These are phyloP conservation scores for Calonectria crousiana DNA, from an alignment of 2,329 filamentous ascomycete species.

Conservation along the genomic window DNA sequence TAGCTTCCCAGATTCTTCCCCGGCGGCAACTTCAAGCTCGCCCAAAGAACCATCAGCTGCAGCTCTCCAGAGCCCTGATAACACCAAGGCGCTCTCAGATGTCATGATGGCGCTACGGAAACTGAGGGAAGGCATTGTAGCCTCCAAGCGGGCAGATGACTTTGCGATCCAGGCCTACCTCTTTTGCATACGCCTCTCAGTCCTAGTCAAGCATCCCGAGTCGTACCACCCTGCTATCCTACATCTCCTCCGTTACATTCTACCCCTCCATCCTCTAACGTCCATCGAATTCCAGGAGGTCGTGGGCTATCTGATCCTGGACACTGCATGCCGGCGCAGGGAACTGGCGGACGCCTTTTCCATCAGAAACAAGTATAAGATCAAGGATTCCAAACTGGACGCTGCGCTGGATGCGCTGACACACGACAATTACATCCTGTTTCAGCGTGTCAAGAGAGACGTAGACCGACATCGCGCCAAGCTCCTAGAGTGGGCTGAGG, in stretches of 20 bases:
- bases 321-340: slow-evolving; percentile 86
- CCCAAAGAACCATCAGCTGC: slow-evolving; percentile 29
- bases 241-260: slow-evolving; percentile 80
- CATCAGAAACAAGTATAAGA: slow-evolving; percentile 70
- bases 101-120: slow-evolving; percentile 90
- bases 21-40: slow-evolving; percentile 8
- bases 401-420: slow-evolving; percentile 76
- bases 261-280: slow-evolving; percentile 75
- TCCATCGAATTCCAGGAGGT: slow-evolving; percentile 83
- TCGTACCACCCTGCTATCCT: slow-evolving; percentile 91
- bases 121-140: slow-evolving; percentile 89
- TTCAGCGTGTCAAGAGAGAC: slow-evolving; percentile 76
- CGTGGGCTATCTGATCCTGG: slow-evolving; percentile 83
- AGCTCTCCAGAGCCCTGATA: slow-evolving; percentile 44
- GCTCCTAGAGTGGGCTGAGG: slow-evolving; percentile 85
- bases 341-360: slow-evolving; percentile 81
- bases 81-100: slow-evolving; percentile 75
- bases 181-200: slow-evolving; percentile 87
- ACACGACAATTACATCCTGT: slow-evolving; percentile 85
- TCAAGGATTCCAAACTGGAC: slow-evolving; percentile 77
- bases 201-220: slow-evolving; percentile 85
- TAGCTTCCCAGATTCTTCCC: slow-evolving; percentile 21
- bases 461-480: slow-evolving; percentile 86
- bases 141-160: slow-evolving; percentile 78
- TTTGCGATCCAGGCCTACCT: slow-evolving; percentile 93